A percentile compares a stretch with the other conserved stretches of the same genome.
phyloP scores from a whole-genome alignment of 768 basidiomycete genomes.

The Tulasnella calospora region DNA sequence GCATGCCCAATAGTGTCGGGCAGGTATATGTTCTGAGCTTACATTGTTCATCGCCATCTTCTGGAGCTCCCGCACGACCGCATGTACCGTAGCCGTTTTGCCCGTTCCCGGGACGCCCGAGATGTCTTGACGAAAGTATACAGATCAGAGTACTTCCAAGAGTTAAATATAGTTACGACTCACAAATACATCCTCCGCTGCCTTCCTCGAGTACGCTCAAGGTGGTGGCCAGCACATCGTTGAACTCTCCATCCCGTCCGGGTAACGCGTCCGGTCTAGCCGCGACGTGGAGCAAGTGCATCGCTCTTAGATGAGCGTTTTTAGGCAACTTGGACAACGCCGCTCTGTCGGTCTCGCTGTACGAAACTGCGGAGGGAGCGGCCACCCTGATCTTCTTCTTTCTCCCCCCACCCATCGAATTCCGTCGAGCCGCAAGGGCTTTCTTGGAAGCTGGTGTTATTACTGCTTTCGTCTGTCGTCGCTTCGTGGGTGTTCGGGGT shows the following conservation, averaged over 20 bases:
- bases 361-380: conserved; percentile 30
- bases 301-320: conserved; percentile 80
- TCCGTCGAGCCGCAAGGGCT: too few relatives aligned
- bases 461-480: conserved; percentile 42
- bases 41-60: too few relatives aligned
- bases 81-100: too few relatives aligned
- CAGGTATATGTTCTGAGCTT: conserved; percentile 35
- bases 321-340: conserved; percentile 51
- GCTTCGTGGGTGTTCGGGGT: conserved; percentile 23
- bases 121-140: conserved; percentile 57
- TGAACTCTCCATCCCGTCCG: conserved; percentile 83
- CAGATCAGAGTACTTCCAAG: background rate
- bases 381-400: too few relatives aligned
- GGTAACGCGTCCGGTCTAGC: conserved; percentile 85
- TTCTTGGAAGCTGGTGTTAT: too few relatives aligned
- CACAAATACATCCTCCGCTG: too few relatives aligned
- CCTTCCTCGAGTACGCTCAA: conserved; percentile 80
- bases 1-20: background rate
- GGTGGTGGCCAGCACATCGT: conserved; percentile 65
- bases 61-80: too few relatives aligned
- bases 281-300: conserved; percentile 89
- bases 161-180: too few relatives aligned
- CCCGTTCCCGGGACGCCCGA: conserved; percentile 97
- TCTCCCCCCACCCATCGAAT: too few relatives aligned
- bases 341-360: conserved; percentile 33